phyloP scores from a whole-genome alignment of 352 stramenopile species.

The Pythium myriotylum region DNA sequence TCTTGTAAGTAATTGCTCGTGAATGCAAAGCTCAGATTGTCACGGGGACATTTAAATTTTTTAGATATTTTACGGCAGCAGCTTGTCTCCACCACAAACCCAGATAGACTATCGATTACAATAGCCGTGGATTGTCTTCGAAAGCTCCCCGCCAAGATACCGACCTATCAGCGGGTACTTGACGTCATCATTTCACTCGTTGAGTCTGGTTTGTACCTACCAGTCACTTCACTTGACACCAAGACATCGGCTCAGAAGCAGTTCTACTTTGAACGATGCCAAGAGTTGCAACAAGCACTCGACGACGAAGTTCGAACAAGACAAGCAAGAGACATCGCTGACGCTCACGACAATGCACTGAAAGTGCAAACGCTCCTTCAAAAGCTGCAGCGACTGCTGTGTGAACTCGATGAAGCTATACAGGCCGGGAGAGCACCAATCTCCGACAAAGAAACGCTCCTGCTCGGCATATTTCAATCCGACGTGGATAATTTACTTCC shows the following conservation, averaged over 20 bases:
- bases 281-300: slow-evolving; percentile 24
- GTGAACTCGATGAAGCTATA: slow-evolving; percentile 29
- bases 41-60: neutral
- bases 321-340: slow-evolving; percentile 9
- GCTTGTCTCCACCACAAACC: slow-evolving; percentile 43
- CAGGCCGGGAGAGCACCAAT: neutral
- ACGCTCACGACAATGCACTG: slow-evolving; percentile 10
- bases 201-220: slow-evolving; percentile 49
- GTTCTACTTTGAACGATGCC: slow-evolving; percentile 61
- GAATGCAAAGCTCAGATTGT: too few relatives aligned
- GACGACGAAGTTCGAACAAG: slow-evolving; percentile 13
- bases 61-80: slow-evolving; percentile 65
- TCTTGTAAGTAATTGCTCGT: slow-evolving; percentile 50
- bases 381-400: slow-evolving; percentile 36
- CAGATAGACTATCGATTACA: slow-evolving; percentile 50
- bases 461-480: slow-evolving; percentile 36
- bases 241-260: neutral
- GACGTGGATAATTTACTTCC: slow-evolving; percentile 35
- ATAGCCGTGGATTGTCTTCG: slow-evolving; percentile 78
- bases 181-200: slow-evolving; percentile 54
- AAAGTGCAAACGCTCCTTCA: slow-evolving; percentile 21
- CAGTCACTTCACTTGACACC: neutral
- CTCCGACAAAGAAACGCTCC: slow-evolving; percentile 44
- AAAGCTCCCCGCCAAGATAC: slow-evolving; percentile 52
- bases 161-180: slow-evolving; percentile 64